Percentiles rank a stretch among this genome's conserved stretches.
Evolutionary conservation across 2,329 filamentous ascomycete genomes (phyloP).

Genomic region (Pyrenochaeta sp.): DNA sequence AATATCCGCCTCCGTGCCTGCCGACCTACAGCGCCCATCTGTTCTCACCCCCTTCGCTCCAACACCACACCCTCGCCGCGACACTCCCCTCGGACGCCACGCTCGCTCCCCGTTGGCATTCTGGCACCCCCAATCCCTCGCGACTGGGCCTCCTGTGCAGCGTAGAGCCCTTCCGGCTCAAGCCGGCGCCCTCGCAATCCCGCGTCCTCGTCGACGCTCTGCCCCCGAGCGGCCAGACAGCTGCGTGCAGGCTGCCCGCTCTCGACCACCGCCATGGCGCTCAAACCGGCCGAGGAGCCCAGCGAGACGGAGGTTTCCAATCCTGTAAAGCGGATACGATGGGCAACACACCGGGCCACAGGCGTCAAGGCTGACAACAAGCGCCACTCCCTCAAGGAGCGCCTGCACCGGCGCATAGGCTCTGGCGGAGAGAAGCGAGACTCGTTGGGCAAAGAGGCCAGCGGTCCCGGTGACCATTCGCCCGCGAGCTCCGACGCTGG

Average conservation of each 20-base stretch:
- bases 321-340: slow-evolving; percentile 82
- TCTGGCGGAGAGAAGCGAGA: slow-evolving; percentile 70
- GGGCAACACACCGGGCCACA: slow-evolving; percentile 91
- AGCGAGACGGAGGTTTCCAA: slow-evolving; percentile 63
- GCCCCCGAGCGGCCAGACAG: slow-evolving; percentile 14
- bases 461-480: slow-evolving; percentile 52
- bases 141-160: slow-evolving; percentile 41
- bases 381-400: slow-evolving; percentile 81
- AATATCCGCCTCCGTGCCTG: slow-evolving; percentile 22
- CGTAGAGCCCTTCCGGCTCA: slow-evolving; percentile 48
- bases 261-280: slow-evolving; percentile 20
- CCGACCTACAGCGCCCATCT: slow-evolving; percentile 13
- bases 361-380: slow-evolving; percentile 79
- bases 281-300: slow-evolving; percentile 26
- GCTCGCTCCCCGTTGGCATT: slow-evolving; percentile 10
- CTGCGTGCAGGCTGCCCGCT: background rate
- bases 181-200: slow-evolving; percentile 40
- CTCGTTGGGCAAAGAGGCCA: slow-evolving; percentile 48
- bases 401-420: slow-evolving; percentile 68
- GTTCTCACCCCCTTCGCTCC: too few relatives aligned
- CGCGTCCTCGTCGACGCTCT: slow-evolving; percentile 32
- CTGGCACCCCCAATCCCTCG: slow-evolving; percentile 8
- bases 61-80: slow-evolving; percentile 19
- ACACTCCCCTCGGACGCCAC: slow-evolving; percentile 9
- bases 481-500: slow-evolving; percentile 49